Percentiles rank a stretch among this genome's conserved stretches.
Conservation (phyloP, 768 basidiomycete genomes). For the Leccinum fibrillosum region DNA sequence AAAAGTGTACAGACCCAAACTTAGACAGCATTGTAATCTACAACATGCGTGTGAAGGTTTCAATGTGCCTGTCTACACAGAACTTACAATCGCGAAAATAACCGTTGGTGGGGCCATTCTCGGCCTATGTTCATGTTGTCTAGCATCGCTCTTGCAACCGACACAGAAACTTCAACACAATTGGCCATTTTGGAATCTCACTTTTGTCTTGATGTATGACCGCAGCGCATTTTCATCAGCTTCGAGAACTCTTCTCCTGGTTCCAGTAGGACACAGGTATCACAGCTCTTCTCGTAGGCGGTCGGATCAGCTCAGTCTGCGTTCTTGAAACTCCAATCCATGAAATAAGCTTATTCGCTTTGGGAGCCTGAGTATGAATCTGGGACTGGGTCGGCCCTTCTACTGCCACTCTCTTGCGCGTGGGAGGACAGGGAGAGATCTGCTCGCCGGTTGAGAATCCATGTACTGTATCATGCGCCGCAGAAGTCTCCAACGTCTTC, state of each 20-base stretch:
- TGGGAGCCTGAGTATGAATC: neutral
- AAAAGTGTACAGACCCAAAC: constrained; percentile 13
- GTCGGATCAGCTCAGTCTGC: neutral
- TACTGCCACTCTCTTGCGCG: neutral
- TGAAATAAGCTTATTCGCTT: neutral
- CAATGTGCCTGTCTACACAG: neutral
- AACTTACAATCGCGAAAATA: too few relatives aligned
- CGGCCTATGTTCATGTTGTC: neutral
- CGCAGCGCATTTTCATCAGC: neutral
- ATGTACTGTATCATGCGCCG: neutral
- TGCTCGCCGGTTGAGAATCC: too few relatives aligned
- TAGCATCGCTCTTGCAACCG: neutral
- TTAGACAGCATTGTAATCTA: constrained; percentile 1
- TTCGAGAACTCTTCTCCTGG: neutral
- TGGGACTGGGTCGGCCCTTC: neutral
- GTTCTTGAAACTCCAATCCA: neutral
- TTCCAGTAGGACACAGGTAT: neutral
- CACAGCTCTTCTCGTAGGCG: neutral
- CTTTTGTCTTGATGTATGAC: neutral
- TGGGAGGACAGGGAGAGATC: neutral
- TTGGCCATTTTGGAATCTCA: neutral
- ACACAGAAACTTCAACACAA: neutral
- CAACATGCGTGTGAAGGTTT: neutral
- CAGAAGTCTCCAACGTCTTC: neutral
- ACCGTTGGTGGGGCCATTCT: neutral